These are phyloP conservation scores for Bertia moriformis DNA, from an alignment of 2,329 filamentous ascomycete genomes.

Conservation along the genomic window DNA sequence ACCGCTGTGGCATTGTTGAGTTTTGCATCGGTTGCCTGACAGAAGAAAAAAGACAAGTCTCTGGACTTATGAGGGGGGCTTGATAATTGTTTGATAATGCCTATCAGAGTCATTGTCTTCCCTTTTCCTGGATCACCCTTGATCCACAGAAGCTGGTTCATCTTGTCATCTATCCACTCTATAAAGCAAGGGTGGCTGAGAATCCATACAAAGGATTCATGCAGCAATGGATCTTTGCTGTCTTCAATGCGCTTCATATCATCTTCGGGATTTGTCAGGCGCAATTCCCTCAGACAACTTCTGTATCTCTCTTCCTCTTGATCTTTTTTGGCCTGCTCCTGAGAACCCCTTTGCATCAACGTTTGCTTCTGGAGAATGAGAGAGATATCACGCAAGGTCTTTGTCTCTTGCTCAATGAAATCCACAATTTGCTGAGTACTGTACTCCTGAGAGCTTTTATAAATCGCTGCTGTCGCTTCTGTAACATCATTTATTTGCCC, in stretches of 20 bases:
- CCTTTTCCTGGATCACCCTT: conserved; percentile 28
- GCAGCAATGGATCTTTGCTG: not conserved
- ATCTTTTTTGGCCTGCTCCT: not conserved
- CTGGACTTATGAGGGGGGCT: too few relatives aligned
- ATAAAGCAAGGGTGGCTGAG: not conserved
- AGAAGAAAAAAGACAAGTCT: not conserved
- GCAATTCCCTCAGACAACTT: not conserved
- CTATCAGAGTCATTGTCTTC: conserved; percentile 20
- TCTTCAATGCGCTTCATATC: not conserved
- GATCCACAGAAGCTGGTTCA: conserved; percentile 1
- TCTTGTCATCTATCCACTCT: not conserved
- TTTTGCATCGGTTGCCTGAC: not conserved
- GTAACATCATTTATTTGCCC: conserved; percentile 12
- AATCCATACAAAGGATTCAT: not conserved
- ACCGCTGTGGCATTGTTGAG: conserved; percentile 1
- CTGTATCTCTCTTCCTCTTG: not conserved
- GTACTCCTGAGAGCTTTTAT: conserved; percentile 4
- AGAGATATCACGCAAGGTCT: not conserved
- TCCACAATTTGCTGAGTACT: conserved; percentile 3
- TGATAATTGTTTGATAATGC: conserved; percentile 2
- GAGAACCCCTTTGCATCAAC: conserved; percentile 1
- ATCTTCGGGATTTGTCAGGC: not conserved
- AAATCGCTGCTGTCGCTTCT: conserved; percentile 10
- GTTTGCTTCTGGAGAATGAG: conserved; percentile 2
- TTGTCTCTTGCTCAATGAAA: not conserved